Base-by-base conservation (phyloP, 2,329 filamentous ascomycete species). In the Epichloe coenophiala region DNA sequence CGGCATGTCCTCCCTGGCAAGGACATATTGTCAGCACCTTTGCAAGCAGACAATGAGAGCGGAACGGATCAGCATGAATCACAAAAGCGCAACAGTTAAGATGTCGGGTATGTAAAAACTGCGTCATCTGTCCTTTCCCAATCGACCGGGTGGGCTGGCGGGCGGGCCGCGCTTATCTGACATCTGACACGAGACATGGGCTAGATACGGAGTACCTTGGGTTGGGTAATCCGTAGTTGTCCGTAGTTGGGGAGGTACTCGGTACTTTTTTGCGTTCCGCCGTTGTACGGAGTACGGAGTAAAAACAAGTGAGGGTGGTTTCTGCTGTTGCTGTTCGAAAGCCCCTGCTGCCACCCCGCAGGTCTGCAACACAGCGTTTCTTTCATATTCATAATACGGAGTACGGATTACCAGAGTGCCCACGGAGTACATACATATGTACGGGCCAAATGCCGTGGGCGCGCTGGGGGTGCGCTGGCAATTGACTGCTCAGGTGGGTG, bases 111-210 rank as follows among this genome's bases (percentile, higher is more conserved):
- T n/a, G n/a, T n/a, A n/a, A 43, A 33, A n/a, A 3, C 27, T 45
- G 42, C 33, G 23, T 38, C 45, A 46, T 46, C 0, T 38, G 21
- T 33, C 21, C 12, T 45, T 17, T 13, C 21, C 31, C 33, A 49
- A 38, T 38, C 48, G 48, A 9, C 33, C 41, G 40, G 36, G 48
- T 46, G 13, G 44, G 44, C 51, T 53, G 54, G 36, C 49, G 33
- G 44, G 47, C 54, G 54, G 53, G 39, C 53, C 54, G 54, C 54
- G 54, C 54, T 51, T 53, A 56, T 54, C 53, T 56, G n/a, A n/a
- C n/a, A n/a, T n/a, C n/a, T n/a, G 50, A 47, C 51, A 52, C 49
- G 45, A 47, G 47, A 49, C 49, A 52, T 42, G 48, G 41, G 49
- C 53, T 11, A 31, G 31, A 31, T 31, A 31, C 31, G 31, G 31